Evolutionary conservation across 2,329 filamentous ascomycete genomes (phyloP), one percentile per base, ranked within the genome.

Genomic region (Calonectria multiphialidica): DNA sequence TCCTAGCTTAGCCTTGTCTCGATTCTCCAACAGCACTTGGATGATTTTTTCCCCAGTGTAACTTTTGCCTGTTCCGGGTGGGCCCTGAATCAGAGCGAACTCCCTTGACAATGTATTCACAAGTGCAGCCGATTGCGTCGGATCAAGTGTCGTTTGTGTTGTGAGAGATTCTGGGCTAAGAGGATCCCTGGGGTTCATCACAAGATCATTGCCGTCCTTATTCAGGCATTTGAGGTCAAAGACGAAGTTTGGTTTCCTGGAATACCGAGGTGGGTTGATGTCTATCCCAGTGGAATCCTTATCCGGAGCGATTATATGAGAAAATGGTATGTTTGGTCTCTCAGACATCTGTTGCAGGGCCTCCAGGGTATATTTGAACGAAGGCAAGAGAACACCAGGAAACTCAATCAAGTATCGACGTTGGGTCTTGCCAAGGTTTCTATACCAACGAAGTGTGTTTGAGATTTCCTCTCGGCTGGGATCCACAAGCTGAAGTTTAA

Each of bases 11-110:
- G 85, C 83, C 9, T 75, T 70, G 0, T 50, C n/a, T 63, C 84
- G 85, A 67, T 86, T 86, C 5, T 78, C 78, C 3, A 92, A 77
- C 5, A 92, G 78, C 0, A 87, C 84, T 68, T 88, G 87, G 68
- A 92, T 86, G 7, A 93, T 77, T 42, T 88, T 85, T 1, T 90
- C 86, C 1, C 91, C 92, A 0, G 89, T 85, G 74, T 88, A 93
- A 1, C 86, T 89, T 78, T 94, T 94, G 0, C 93, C 92, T 0
- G 92, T 94, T 0, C 93, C 92, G 0, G 92, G 92, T 0, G 92
- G 92, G 0, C 92, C 93, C 82, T 94, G 92, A 12, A 93, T 91
- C 2, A 93, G 84, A 1, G 90, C 88, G 21, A 93, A 82, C 37
- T 87, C 85, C 0, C 87, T 84, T 0, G 84, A 86, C 0, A 94